Conservation (phyloP, 2,329 filamentous ascomycete species). For the Septoria petroselini region DNA sequence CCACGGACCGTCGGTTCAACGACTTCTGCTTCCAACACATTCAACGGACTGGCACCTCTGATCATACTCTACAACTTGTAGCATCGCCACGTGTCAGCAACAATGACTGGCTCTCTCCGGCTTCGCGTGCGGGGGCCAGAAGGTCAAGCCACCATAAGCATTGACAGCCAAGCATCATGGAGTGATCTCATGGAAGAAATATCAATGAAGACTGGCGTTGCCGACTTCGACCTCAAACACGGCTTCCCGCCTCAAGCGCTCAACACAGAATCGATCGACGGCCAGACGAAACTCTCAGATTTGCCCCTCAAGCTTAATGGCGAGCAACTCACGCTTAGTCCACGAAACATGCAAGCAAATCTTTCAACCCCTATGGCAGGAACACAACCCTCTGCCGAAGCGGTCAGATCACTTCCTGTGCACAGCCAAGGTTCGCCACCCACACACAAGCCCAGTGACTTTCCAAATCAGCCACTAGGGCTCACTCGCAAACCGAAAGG, state of each 20-base stretch:
- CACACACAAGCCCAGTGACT: conserved; percentile 31
- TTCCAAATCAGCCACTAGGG: conserved; percentile 36
- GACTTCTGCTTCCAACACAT: neutral
- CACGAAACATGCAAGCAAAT: conserved; percentile 42
- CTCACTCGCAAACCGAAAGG: conserved; percentile 45
- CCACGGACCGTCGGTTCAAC: conserved; percentile 5
- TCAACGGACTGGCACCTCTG: neutral
- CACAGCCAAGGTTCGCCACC: conserved; percentile 26
- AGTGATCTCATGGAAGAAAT: conserved; percentile 60
- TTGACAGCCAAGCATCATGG: conserved; percentile 67
- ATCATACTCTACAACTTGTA: neutral
- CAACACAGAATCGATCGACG: conserved; percentile 54
- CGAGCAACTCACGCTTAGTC: conserved; percentile 64
- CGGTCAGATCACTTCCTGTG: conserved; percentile 30
- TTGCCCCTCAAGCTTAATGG: conserved; percentile 63
- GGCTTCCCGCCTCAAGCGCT: conserved; percentile 77
- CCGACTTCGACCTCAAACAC: conserved; percentile 72
- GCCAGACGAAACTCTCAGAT: conserved; percentile 51
- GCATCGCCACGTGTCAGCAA: neutral
- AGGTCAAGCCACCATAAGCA: conserved; percentile 66
- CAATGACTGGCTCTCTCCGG: conserved; percentile 54
- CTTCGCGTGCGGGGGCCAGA: conserved; percentile 72
- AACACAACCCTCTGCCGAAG: conserved; percentile 25
- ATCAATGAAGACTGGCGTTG: conserved; percentile 61
- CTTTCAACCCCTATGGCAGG: conserved; percentile 35